Conservation (phyloP, 176 grass and related monocot species). For the Thalia dealbata region DNA sequence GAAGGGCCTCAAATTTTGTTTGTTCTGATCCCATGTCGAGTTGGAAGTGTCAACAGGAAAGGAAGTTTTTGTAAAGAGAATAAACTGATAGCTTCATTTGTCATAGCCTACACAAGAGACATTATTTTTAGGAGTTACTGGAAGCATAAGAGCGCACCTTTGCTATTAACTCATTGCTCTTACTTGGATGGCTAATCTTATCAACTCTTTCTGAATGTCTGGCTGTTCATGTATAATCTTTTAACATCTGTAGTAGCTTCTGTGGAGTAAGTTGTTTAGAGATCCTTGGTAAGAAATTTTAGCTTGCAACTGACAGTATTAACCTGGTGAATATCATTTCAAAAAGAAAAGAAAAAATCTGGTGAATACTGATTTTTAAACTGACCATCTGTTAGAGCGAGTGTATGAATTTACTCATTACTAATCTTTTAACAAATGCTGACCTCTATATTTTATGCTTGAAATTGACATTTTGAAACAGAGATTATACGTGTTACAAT, state of each 20-base stretch:
- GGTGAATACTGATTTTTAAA: too few relatives aligned
- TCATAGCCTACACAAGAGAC: too few relatives aligned
- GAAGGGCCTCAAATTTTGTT: not conserved
- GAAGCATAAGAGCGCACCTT: not conserved
- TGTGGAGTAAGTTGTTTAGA: conserved; percentile 13
- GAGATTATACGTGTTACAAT: conserved; percentile 35
- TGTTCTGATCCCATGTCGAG: not conserved
- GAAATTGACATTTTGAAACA: conserved; percentile 26
- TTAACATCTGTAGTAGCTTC: conserved; percentile 1
- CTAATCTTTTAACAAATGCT: conserved; percentile 23
- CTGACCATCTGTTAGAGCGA: not conserved
- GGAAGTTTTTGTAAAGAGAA: not conserved
- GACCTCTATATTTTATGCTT: conserved; percentile 26
- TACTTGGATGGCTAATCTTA: not conserved
- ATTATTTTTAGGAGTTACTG: too few relatives aligned
- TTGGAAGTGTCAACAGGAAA: not conserved
- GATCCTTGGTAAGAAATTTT: not conserved
- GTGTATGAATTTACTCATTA: conserved; percentile 19
- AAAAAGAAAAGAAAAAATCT: not conserved
- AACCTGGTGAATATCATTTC: conserved; percentile 26
- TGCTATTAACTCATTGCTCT: conserved; percentile 1
- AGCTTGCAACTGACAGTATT: conserved; percentile 5
- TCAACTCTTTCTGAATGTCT: not conserved
- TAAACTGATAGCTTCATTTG: not conserved
- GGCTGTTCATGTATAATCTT: not conserved